A percentile compares a stretch with the other conserved stretches of the same genome.
phyloP scores from a whole-genome alignment of 2,329 filamentous ascomycete species.

The Colletotrichum falcatum region DNA sequence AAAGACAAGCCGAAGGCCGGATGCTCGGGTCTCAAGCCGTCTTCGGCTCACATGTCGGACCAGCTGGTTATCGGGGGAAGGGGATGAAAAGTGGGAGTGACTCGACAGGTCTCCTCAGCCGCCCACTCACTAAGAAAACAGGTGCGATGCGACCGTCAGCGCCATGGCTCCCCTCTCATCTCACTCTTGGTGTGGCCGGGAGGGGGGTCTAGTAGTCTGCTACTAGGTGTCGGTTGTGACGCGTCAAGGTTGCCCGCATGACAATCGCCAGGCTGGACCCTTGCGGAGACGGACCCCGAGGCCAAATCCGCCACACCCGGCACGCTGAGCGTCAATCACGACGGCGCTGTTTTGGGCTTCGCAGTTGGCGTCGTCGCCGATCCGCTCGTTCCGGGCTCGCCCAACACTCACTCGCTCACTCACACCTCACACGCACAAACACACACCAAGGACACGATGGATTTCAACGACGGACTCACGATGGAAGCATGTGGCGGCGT shows the following conservation, averaged over 20 bases:
- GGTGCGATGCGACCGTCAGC: not conserved
- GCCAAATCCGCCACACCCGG: not conserved
- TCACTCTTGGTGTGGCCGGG: no score
- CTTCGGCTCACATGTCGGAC: constrained; percentile 1
- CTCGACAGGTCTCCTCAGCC: constrained; percentile 3
- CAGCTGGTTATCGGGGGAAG: not conserved
- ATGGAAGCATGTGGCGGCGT: not conserved
- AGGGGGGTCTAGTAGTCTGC: no score
- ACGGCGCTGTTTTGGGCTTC: not conserved
- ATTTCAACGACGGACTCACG: no score
- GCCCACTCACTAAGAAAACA: not conserved
- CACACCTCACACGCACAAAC: no score
- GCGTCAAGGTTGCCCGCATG: not conserved
- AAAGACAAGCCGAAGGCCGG: constrained; percentile 22
- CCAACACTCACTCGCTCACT: no score
- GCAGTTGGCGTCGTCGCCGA: not conserved
- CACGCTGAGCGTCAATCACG: not conserved
- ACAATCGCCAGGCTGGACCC: constrained; percentile 4
- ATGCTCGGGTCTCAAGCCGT: constrained; percentile 5
- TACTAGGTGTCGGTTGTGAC: not conserved
- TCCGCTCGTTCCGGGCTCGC: not conserved
- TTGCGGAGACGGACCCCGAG: constrained; percentile 11
- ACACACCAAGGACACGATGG: not conserved
- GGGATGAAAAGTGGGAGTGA: not conserved
- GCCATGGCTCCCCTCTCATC: not conserved